phyloP scores from a whole-genome alignment of 2,329 filamentous ascomycete genomes.

The Diaporthe ampelina region DNA sequence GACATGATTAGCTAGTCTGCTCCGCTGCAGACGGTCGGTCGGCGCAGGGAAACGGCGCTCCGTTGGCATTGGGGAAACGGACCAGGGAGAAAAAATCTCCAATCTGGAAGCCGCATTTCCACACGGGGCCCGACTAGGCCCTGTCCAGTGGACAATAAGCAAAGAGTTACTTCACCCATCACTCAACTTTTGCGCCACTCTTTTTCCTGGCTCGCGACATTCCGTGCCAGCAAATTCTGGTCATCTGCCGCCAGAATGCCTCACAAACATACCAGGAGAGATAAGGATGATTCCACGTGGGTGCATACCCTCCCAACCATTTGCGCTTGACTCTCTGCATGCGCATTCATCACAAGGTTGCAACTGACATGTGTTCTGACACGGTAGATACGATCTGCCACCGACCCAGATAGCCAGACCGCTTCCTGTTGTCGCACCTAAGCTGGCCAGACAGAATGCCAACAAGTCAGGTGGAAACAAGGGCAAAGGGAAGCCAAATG shows the following conservation, averaged over 20 bases:
- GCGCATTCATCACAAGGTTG: background rate
- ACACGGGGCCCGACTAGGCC: slow-evolving; percentile 23
- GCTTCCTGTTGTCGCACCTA: slow-evolving; percentile 60
- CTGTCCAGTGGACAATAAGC: slow-evolving; percentile 19
- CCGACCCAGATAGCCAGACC: slow-evolving; percentile 64
- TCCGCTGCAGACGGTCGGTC: slow-evolving; percentile 12
- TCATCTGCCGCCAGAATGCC: slow-evolving; percentile 70
- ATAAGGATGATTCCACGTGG: slow-evolving; percentile 68
- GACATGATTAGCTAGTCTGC: background rate
- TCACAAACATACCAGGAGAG: slow-evolving; percentile 85
- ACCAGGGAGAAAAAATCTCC: slow-evolving; percentile 26
- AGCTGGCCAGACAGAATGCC: slow-evolving; percentile 23
- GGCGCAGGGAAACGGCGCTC: slow-evolving; percentile 30
- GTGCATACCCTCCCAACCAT: slow-evolving; percentile 34
- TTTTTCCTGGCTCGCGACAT: slow-evolving; percentile 10
- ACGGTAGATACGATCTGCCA: slow-evolving; percentile 63
- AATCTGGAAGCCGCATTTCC: slow-evolving; percentile 33
- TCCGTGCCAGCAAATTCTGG: background rate
- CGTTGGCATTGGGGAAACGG: slow-evolving; percentile 20
- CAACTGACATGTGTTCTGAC: slow-evolving; percentile 29
- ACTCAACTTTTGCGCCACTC: background rate
- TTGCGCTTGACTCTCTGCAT: slow-evolving; percentile 20
- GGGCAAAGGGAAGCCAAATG: slow-evolving; percentile 53
- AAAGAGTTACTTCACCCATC: slow-evolving; percentile 4
- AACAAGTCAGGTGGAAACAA: slow-evolving; percentile 26